These are phyloP conservation scores for Batkoa obscura DNA, from an alignment of 371 early-diverging fungal genomes.

Conservation along the genomic window DNA sequence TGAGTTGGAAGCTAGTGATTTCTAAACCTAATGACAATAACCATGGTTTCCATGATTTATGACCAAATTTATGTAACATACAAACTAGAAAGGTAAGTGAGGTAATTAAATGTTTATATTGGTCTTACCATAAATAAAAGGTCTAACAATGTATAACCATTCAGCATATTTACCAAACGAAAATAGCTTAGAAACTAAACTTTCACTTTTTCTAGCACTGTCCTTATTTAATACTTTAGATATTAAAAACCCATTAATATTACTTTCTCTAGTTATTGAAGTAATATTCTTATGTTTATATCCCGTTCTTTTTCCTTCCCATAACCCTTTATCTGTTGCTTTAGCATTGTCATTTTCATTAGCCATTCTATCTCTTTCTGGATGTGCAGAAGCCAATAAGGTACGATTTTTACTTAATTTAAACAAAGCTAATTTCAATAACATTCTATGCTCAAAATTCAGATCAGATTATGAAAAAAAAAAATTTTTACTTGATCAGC, in stretches of 20 bases:
- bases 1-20: conserved; percentile 21
- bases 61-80: conserved; percentile 50
- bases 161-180: conserved; percentile 47
- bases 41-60: conserved; percentile 72
- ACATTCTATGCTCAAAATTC: background rate
- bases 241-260: conserved; percentile 32
- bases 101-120: background rate
- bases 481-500: conserved; percentile 36
- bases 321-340: conserved; percentile 11
- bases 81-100: conserved; percentile 24
- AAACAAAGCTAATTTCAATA: conserved; percentile 1
- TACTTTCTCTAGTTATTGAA: conserved; percentile 20
- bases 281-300: conserved; percentile 16
- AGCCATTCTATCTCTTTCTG: conserved; percentile 54
- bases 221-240: conserved; percentile 41
- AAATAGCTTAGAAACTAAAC: conserved; percentile 39
- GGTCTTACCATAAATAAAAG: conserved; percentile 48
- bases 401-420: conserved; percentile 2
- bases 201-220: conserved; percentile 30
- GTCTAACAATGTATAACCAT: conserved; percentile 60
- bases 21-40: conserved; percentile 57
- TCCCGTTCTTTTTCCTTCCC: conserved; percentile 32
- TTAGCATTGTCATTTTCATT: conserved; percentile 14
- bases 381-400: conserved; percentile 33
- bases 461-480: background rate